Evolutionary conservation across 495 filamentous ascomycete genomes (phyloP).

Genomic region (Hypomontagnella submonticulosa): DNA sequence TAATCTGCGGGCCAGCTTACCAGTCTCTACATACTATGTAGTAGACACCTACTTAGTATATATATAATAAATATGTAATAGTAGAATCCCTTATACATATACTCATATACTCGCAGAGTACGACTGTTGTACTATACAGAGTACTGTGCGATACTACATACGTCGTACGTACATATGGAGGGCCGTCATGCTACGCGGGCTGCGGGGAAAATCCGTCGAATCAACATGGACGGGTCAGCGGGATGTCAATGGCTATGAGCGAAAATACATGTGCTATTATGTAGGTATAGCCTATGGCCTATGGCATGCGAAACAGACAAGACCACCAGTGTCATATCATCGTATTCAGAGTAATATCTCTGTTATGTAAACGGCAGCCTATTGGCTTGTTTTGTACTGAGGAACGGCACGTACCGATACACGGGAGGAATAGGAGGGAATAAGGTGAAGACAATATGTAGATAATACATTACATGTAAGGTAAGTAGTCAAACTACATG

Average conservation of each 20-base stretch:
- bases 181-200: conserved; percentile 33
- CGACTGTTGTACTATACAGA: conserved; percentile 25
- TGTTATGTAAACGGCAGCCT: conserved; percentile 3
- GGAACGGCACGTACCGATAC: conserved; percentile 11
- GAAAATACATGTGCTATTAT: conserved; percentile 30
- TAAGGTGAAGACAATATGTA: neutral
- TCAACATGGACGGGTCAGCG: conserved; percentile 33
- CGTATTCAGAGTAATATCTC: neutral
- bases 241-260: conserved; percentile 26
- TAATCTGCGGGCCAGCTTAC: conserved; percentile 9
- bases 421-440: conserved; percentile 8
- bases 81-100: conserved; percentile 6
- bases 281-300: conserved; percentile 25
- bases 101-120: neutral
- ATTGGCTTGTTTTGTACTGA: conserved; percentile 7
- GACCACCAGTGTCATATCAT: conserved; percentile 11
- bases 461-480: too few relatives aligned
- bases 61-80: neutral
- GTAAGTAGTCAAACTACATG: too few relatives aligned
- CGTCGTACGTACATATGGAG: conserved; percentile 31
- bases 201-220: conserved; percentile 45
- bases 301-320: conserved; percentile 11
- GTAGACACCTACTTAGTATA: neutral
- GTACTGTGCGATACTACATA: conserved; percentile 36
- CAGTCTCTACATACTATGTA: too few relatives aligned